Percentiles rank a stretch among this genome's conserved stretches.
These are phyloP conservation scores for Fusarium protoensiforme DNA, from an alignment of 2,329 filamentous ascomycete species.

Conservation along the genomic window DNA sequence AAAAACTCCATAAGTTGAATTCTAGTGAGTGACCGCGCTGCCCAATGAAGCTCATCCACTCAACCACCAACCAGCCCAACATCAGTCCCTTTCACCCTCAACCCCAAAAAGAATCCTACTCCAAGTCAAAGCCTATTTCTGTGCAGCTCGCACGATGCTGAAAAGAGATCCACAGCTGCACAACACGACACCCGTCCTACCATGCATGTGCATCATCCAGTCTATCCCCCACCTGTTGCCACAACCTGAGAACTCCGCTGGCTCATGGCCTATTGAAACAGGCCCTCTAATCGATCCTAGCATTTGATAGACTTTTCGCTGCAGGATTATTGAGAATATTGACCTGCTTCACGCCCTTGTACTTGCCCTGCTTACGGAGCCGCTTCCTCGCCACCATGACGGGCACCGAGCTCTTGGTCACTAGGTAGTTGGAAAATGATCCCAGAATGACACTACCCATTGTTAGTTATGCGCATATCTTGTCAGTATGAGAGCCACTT, in stretches of 20 bases:
- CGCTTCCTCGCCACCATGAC: conserved; percentile 98
- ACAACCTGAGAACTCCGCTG: neutral
- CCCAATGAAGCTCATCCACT: neutral
- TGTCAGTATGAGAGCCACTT: conserved; percentile 50
- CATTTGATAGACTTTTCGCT: conserved; percentile 73
- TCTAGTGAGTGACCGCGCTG: conserved; percentile 13
- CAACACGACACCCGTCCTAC: conserved; percentile 14
- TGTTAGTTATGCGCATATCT: conserved; percentile 45
- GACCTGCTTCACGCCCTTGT: conserved; percentile 78
- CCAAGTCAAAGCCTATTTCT: conserved; percentile 3
- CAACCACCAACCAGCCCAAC: neutral
- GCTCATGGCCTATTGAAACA: neutral
- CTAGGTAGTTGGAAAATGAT: conserved; percentile 96
- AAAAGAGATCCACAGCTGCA: conserved; percentile 13
- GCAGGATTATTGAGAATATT: conserved; percentile 83
- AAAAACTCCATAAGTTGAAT: conserved; percentile 5
- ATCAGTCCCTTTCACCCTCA: neutral
- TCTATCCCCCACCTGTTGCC: neutral
- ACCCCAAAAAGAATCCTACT: neutral
- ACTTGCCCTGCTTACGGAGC: conserved; percentile 86
- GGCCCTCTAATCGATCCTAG: conserved; percentile 75
- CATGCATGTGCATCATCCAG: neutral
- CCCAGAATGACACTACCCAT: conserved; percentile 83
- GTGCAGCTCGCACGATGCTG: conserved; percentile 18
- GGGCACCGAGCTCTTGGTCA: conserved; percentile 94